Conservation (phyloP, 352 stramenopile genomes). For the Pythium periplocum region DNA sequence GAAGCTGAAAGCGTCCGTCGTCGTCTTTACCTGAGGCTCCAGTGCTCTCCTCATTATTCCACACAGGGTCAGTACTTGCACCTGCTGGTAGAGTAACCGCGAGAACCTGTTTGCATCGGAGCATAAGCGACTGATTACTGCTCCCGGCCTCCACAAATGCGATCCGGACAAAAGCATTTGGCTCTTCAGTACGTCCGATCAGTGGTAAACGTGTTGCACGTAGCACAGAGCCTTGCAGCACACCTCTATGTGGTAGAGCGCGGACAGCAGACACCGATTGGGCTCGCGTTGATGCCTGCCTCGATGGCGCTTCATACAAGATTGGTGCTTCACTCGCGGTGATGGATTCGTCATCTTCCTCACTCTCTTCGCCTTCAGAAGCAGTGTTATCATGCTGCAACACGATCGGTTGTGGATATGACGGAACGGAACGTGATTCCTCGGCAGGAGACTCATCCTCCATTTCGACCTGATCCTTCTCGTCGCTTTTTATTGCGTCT, state of each 20-base stretch:
- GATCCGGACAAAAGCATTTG: constrained; percentile 39
- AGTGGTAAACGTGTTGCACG: constrained; percentile 29
- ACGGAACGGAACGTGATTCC: no score
- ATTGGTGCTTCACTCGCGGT: constrained; percentile 38
- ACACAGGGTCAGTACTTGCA: constrained; percentile 30
- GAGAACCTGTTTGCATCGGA: constrained; percentile 60
- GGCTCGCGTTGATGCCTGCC: no score
- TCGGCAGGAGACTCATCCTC: no score
- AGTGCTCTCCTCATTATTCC: constrained; percentile 26
- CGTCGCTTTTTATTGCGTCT: background rate
- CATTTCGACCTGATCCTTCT: no score
- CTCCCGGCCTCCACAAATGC: constrained; percentile 42
- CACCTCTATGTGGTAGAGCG: constrained; percentile 19
- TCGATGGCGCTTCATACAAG: constrained; percentile 23
- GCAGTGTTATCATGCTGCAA: background rate
- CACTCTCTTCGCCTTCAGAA: background rate
- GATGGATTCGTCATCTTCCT: constrained; percentile 31
- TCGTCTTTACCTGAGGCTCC: constrained; percentile 6
- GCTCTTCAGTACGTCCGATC: constrained; percentile 11
- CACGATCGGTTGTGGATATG: constrained; percentile 11
- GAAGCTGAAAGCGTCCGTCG: constrained; percentile 36
- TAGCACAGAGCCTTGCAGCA: constrained; percentile 42
- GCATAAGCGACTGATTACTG: constrained; percentile 28
- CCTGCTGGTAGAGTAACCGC: constrained; percentile 24
- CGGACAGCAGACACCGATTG: no score